Base-by-base conservation (phyloP, 768 basidiomycete species). In the Tephrocybe sp. region DNA sequence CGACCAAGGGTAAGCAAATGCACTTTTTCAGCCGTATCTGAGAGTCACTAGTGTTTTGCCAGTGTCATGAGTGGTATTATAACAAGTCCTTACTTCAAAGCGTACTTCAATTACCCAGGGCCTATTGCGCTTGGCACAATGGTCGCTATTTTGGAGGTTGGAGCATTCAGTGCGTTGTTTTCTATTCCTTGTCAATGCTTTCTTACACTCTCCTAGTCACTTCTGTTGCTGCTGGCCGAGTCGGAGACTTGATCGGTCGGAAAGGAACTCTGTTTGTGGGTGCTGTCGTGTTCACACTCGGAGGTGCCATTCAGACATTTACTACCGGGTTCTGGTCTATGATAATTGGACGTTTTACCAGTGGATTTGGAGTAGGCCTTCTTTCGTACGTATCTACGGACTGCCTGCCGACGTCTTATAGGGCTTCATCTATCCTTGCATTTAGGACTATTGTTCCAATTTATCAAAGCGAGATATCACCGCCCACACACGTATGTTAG, bases 381-480 rank as follows among this genome's bases (percentile, higher is more conserved):
- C 64, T 92, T 43, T 87, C 85, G 84, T 88, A 64, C 58, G 82
- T 78, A 16, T 21, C 27, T 27, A 9, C 41, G 12, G n/a, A 18
- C n/a, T 6, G 32, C 3, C 21, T 3, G 4, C 16, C 18, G 36
- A 19, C 36, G 16, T 28, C 7, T 35, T 28, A 39, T 34, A 0
- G 22, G 28, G 22, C 16, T 18, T 34, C 13, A 25, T 37, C 43
- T 42, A 5, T 56, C 30, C 21, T 11, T n/a, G 13, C n/a, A 9
- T 28, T 36, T 31, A 93, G 92, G 35, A 94, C 92, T n/a, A 93
- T 94, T 52, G 92, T 94, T 24, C 92, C 92, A 12, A 92, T 94
- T 50, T 95, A 93, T 66, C 91, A 97, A 73, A 92, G 90, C 58
- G 95, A 98, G 73, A 92, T 97, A 39, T 94, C 92, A 4, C 94